Evolutionary conservation across 441 rosid species (phyloP), one percentile per base, ranked within the genome.

Genomic region (Dalechampia spathulata): DNA sequence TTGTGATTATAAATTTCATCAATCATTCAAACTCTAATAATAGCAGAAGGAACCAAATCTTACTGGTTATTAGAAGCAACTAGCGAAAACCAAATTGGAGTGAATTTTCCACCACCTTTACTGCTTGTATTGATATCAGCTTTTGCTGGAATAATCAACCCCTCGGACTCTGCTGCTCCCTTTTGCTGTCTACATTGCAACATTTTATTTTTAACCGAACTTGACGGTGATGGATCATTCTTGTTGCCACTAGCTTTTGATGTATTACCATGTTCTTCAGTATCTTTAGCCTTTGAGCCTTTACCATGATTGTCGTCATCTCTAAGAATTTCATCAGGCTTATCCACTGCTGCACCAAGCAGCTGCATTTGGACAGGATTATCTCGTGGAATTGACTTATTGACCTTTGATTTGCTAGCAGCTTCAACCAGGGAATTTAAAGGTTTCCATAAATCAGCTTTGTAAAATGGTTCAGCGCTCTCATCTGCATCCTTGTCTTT

Each of bases 11-110:
- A 49, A 25, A 32, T 28, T 14, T 23, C 14, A 11, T 30, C 53
- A 59, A 39, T 34, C 28, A 47, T 59, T 44, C 39, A 55, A 28
- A 11, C 46, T 21, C 21, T 10, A 41, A 49, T 38, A 39, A 45
- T 36, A n/a, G 13, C 14, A 21, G 28, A 32, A 19, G 11, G 49
- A 34, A 50, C 27, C 13, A 61, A 43, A 58, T 51, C 83, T 76
- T 60, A 85, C 93, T 68, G 78, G 42, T 78, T 78, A 59, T 78
- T 73, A 5, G 78, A 75, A 48, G 93, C 82, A 60, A 80, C 63
- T 58, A 85, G 59, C 1, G 86, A 76, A 68, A 85, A 77, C 93
- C 93, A 82, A 60, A 82, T 67, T 47, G 87, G 87, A 65, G 39
- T 61, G 19, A 60, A 61, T 74, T 64, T 63, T 68, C 68, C 53